Base-by-base conservation (phyloP, 108 stramenopile species). In the Epipyxis sp. region DNA sequence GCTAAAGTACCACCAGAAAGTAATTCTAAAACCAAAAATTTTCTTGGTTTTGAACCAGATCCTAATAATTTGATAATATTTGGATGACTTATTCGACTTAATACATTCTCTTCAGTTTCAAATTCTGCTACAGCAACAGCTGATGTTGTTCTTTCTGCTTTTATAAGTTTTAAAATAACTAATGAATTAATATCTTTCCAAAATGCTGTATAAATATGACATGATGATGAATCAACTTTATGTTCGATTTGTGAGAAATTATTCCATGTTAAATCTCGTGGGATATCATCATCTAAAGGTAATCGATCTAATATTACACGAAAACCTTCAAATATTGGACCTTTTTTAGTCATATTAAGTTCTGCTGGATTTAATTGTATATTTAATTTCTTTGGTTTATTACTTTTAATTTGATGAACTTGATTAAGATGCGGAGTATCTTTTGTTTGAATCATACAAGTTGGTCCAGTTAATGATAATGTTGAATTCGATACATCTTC, bases 111-210 rank as follows among this genome's bases (percentile, higher is more conserved):
- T 32, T 74, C 71, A 10, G 71, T 32, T 10, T 74, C 71, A 37
- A 74, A 74, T 42, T 74, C 71, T 29, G 71, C 71, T 10, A 74
- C 71, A 6, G 71, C 71, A 6, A 74, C 71, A 37, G 71, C 46
- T 6, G 6, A 35, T 30, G 6, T 27, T 37, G 43, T 37, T 27
- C 71, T 37, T 6, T 74, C 71, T 39, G 6, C 71, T 42, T 74
- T 74, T 13, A 74, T 74, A 10, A 74, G 50, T 42, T 74, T 74
- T 3, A 74, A 32, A 16, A 74, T 32, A 32, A 74, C 71, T 13
- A 42, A 42, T 32, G 13, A 3, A 42, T 74, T 57, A n/a, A n/a
- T n/a, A n/a, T n/a, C n/a, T 3, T 57, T 25, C 71, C 71, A 74
- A 16, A 46, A 29, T 42, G 71, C 71, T 29, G 71, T 74, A 32